phyloP scores from a whole-genome alignment of 2,329 filamentous ascomycete species.

The Hymenoscyphus occultus region DNA sequence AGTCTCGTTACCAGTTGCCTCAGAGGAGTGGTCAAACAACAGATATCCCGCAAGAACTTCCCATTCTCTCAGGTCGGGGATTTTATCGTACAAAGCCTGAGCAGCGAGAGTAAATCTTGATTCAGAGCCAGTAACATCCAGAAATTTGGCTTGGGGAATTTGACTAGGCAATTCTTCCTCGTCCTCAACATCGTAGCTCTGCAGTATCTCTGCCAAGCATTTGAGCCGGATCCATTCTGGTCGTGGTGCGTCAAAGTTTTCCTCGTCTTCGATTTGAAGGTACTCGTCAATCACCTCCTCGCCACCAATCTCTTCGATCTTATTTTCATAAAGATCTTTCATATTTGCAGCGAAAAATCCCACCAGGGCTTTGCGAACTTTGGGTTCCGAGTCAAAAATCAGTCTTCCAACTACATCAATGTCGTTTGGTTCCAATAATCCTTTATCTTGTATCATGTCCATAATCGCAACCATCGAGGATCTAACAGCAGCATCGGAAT shows the following conservation, averaged over 20 bases:
- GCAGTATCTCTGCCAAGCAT: constrained; percentile 78
- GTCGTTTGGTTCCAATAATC: constrained; percentile 85
- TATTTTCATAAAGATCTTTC: constrained; percentile 73
- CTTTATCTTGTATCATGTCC: constrained; percentile 76
- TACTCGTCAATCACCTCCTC: constrained; percentile 73
- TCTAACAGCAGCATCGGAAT: constrained; percentile 77
- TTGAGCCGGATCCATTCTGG: constrained; percentile 90
- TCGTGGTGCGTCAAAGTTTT: constrained; percentile 73
- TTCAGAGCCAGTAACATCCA: constrained; percentile 66
- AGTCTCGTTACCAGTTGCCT: constrained; percentile 62
- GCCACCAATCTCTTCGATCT: constrained; percentile 81
- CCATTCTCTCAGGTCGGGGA: constrained; percentile 82
- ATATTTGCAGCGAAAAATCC: constrained; percentile 89
- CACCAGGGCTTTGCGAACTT: constrained; percentile 84
- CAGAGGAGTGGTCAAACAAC: constrained; percentile 81
- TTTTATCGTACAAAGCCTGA: constrained; percentile 78
- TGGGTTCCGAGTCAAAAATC: constrained; percentile 81
- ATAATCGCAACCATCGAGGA: constrained; percentile 78
- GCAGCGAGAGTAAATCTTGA: constrained; percentile 84
- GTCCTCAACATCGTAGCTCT: constrained; percentile 73
- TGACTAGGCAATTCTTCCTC: constrained; percentile 54
- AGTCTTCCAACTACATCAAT: constrained; percentile 84
- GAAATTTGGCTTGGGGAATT: constrained; percentile 41
- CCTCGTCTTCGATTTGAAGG: constrained; percentile 67
- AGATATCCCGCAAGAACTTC: constrained; percentile 86